Evolutionary conservation across 2,329 filamentous ascomycete species (phyloP), one percentile per base, ranked within the genome.

Genomic region (Akanthomyces uredinophilus): DNA sequence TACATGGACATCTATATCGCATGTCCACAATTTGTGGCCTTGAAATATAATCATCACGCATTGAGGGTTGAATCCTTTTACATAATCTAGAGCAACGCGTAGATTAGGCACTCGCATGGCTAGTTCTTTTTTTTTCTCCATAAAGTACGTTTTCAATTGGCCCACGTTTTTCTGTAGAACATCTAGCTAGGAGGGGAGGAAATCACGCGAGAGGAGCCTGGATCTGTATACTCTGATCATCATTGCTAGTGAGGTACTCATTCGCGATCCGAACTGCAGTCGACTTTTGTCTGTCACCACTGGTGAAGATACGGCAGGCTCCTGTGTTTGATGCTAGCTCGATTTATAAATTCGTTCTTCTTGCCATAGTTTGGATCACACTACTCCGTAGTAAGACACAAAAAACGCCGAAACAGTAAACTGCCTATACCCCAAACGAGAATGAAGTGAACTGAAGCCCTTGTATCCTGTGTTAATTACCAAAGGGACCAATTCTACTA

Each of bases 361-460:
- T 20, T 52, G 22, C 13, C 2, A 20, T 29, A 59, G 14, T 24
- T 35, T 43, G 11, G 51, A 51, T 61, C 55, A 61, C 41, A 54
- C 49, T 54, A n/a, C n/a, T n/a, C n/a, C n/a, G n/a, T n/a, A n/a
- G n/a, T n/a, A 22, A 55, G 52, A 52, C 14, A 60, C 43, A 37
- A 47, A 32, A 44, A 60, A 60, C 57, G 47, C 57, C 57, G 16
- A n/a, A 50, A 41, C 20, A 44, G 18, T 52, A 52, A 43, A 43
- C 46, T 52, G 22, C 43, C 20, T 52, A 60, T 47, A 63, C 18
- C 57, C 27, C 39, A 63, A 49, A 60, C 20, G 4, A 60, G 16
- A 32, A 37, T 10, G 3, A 50, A 22, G 10, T 29, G 18, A 8
- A 35, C 7, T 24, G 44, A 32, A n/a, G 4, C 35, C 11, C 22